phyloP scores from a whole-genome alignment of 169 alveolate genomes.

The Cyclospora cayetanensis region DNA sequence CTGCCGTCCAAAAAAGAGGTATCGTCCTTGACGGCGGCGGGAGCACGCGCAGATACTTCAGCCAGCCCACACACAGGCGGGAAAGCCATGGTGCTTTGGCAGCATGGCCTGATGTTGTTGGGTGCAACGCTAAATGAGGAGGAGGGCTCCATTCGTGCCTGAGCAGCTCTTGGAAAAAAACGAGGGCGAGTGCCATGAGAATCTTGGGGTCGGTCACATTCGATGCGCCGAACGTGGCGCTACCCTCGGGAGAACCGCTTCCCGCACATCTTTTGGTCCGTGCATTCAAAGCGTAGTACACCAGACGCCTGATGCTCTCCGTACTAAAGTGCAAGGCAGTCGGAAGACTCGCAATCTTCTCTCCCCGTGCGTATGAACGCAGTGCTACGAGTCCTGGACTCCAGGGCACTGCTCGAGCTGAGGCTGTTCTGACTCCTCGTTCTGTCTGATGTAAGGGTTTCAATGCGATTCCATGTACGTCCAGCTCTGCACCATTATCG shows the following conservation, averaged over 20 bases:
- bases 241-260: too few species aligned
- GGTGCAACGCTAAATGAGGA: too few species aligned
- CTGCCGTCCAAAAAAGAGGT: constrained; percentile 2
- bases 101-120: too few species aligned
- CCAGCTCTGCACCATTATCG: neutral
- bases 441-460: neutral
- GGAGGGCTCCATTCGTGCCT: too few species aligned
- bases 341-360: neutral
- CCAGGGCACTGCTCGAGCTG: neutral
- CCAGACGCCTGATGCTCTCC: neutral
- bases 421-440: neutral
- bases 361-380: neutral
- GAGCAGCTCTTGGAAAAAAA: neutral
- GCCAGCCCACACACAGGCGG: neutral
- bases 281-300: too few species aligned
- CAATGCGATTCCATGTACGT: neutral
- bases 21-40: neutral
- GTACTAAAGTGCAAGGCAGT: neutral
- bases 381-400: neutral
- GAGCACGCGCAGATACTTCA: neutral
- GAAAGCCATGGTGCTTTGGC: too few species aligned
- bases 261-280: too few species aligned
- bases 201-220: too few species aligned
- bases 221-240: too few species aligned
- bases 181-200: neutral